phyloP scores from a whole-genome alignment of 306 rosid species.

The Fragaria iinumae region DNA sequence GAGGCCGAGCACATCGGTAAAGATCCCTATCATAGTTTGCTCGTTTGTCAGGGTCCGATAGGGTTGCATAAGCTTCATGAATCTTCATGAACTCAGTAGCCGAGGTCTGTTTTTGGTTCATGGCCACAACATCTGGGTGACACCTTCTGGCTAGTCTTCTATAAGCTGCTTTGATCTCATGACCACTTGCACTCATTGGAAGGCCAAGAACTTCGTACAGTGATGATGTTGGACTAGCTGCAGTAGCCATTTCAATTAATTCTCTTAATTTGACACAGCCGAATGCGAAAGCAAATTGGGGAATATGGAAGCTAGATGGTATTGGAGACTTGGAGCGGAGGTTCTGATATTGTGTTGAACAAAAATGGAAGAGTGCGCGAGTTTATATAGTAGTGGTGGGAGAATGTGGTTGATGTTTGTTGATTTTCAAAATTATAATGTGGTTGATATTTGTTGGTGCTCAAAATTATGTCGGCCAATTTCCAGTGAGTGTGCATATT shows the following conservation, averaged over 20 bases:
- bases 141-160: slow-evolving; percentile 60
- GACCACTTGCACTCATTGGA: slow-evolving; percentile 40
- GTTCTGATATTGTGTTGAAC: not conserved
- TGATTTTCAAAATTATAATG: not conserved
- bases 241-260: slow-evolving; percentile 34
- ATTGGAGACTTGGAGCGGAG: not conserved
- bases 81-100: slow-evolving; percentile 53
- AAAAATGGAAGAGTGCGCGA: not conserved
- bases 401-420: not conserved
- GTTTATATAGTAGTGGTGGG: slow-evolving; percentile 25
- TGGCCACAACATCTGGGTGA: slow-evolving; percentile 71
- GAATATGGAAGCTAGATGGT: not conserved
- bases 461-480: not conserved
- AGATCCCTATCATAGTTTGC: slow-evolving; percentile 53
- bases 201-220: slow-evolving; percentile 77
- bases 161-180: slow-evolving; percentile 64
- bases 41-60: slow-evolving; percentile 67
- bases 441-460: not conserved
- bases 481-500: too few species aligned
- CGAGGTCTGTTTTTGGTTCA: slow-evolving; percentile 55
- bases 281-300: not conserved
- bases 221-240: slow-evolving; percentile 28
- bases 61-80: slow-evolving; percentile 60
- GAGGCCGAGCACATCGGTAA: slow-evolving; percentile 5
- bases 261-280: not conserved